Evolutionary conservation across 345 rosid species (phyloP), one percentile per base, ranked within the genome.

Genomic region (Dipteronia dyeriana): DNA sequence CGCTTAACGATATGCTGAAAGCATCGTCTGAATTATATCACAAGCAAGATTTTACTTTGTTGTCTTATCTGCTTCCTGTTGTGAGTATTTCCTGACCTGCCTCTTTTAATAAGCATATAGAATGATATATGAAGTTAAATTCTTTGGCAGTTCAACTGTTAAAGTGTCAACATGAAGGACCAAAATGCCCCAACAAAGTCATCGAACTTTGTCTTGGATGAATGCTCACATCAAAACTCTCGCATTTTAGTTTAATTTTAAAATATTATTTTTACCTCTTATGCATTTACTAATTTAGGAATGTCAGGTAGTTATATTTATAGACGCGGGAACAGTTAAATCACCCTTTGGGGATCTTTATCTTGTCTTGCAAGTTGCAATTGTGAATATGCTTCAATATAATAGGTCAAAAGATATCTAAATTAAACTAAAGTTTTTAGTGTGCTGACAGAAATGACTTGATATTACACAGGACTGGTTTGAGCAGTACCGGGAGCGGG

Each of bases 401-500:
- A 10, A 2, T 76, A 19, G 57, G 41, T 43, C 22, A 26, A 39
- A 16, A n/a, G 75, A 53, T 13, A 49, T 19, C 20, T 13, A 20
- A 43, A 16, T 76, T n/a, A 49, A 62, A 70, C 8, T 70, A 26
- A 19, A 61, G 34, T 59, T 81, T 75, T 54, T 53, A 34, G 23
- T 14, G 3, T 43, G 25, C 74, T 83, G 79, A 76, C 64, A 9
- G 70, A 60, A 70, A 29, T 79, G 31, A 61, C 19, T 63, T 61
- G 56, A 16, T 76, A 56, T 76, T 76, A 38, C 64, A 75, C 89
- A 92, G 97, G 94, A 89, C 73, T 92, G 97, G 97, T 90, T 90
- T 84, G 97, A 92, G 80, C 89, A 84, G 78, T 92, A 90, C 75
- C 90, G 91, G 71, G 93, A 90, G 62, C 88, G 88, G 61, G 90